Base-by-base conservation (phyloP, 176 grass and related monocot species). In the Rhynchospora pubera region DNA sequence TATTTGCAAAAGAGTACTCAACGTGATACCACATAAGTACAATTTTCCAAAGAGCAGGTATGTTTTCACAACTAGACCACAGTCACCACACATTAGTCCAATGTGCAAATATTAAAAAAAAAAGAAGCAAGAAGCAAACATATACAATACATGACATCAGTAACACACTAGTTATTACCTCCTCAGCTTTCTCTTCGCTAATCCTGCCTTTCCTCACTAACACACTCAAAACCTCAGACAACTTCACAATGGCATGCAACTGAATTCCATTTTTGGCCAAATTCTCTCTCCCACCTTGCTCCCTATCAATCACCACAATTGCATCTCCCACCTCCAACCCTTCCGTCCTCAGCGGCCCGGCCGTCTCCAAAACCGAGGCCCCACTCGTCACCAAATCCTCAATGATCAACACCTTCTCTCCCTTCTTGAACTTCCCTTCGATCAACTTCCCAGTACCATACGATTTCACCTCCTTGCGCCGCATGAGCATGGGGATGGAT, bases 381-480 rank as follows among this genome's bases (percentile, higher is more conserved):
- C 92, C 95, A 74, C 95, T 98, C 65, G 95, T 98, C 78, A 98
- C 92, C 74, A 98, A 85, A 61, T 94, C 95, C 90, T 98, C 95
- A 43, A 98, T 90, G 67, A 98, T 79, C 74, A 98, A 87, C 11
- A 92, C 93, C 6, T 84, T 78, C 73, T 93, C 88, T 0, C 92
- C 92, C 2, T 85, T 3, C 21, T 73, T 6, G 56, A 79, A 98
- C 10, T 87, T 60, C 0, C 95, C 95, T 89, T 98, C 95, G 87
- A 98, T 91, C 80, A 89, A 57, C 67, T 93, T 93, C 57, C 84
- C 92, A n/a, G 95, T 98, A 78, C 95, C 92, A 84, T 98, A 87
- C 7, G 91, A 24, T 88, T 98, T 98, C 78, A 85, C 89, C 87
- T 98, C 95, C 88, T 94, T 98, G 65, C 95, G 95, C 86, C 95